phyloP scores from a whole-genome alignment of 768 basidiomycete species.

The Gautieria morchelliformis region DNA sequence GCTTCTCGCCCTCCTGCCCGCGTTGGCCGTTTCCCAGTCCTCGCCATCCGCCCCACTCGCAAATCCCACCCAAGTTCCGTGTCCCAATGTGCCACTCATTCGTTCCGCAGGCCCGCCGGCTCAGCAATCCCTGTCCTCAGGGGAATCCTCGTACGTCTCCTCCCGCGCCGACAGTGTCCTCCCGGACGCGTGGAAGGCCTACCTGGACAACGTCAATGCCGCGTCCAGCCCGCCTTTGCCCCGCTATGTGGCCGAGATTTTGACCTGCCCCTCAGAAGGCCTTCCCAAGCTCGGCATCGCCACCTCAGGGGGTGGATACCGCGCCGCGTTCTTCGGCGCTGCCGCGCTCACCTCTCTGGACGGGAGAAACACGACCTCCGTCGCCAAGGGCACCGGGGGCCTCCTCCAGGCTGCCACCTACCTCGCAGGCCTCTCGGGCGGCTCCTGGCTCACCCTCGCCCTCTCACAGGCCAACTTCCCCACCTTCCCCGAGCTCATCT shows the following conservation, averaged over 20 bases:
- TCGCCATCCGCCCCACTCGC: neutral
- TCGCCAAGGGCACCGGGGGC: constrained; percentile 34
- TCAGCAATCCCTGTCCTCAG: constrained; percentile 25
- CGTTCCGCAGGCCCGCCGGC: constrained; percentile 5
- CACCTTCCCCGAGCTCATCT: constrained; percentile 28
- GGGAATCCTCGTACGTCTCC: constrained; percentile 29
- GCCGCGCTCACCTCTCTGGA: constrained; percentile 43
- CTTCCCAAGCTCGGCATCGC: constrained; percentile 30
- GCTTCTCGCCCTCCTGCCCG: neutral
- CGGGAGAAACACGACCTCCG: constrained; percentile 35
- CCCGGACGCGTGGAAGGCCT: constrained; percentile 30
- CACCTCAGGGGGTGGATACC: constrained; percentile 44
- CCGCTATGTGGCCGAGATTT: neutral
- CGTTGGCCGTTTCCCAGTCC: neutral
- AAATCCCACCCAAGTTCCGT: constrained; percentile 4
- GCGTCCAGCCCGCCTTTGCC: constrained; percentile 8
- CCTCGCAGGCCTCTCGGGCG: constrained; percentile 41
- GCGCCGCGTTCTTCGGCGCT: constrained; percentile 46
- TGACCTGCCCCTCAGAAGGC: neutral
- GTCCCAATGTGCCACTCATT: constrained; percentile 3
- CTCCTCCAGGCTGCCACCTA: constrained; percentile 46
- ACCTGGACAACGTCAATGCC: constrained; percentile 28
- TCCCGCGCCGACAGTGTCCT: constrained; percentile 25
- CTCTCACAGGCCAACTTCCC: constrained; percentile 33
- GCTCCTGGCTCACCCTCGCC: constrained; percentile 30